Evolutionary conservation across 768 basidiomycete species (phyloP).

Genomic region (Mycena galopus): DNA sequence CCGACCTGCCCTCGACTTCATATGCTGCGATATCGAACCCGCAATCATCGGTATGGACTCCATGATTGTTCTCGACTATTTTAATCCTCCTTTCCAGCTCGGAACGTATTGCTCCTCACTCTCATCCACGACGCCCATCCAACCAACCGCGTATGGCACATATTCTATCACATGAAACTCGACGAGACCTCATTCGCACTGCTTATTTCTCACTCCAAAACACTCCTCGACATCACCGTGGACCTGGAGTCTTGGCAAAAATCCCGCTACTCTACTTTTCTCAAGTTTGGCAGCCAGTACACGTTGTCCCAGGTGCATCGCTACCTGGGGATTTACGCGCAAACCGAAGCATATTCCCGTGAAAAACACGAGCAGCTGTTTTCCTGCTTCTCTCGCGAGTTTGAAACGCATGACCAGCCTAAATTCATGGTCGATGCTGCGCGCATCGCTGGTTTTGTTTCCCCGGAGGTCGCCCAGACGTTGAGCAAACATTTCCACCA

Average conservation of each 20-base stretch:
- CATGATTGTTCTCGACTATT: neutral
- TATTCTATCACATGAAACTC: slow-evolving; percentile 53
- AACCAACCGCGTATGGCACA: slow-evolving; percentile 46
- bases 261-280: slow-evolving; percentile 42
- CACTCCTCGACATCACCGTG: slow-evolving; percentile 43
- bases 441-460: slow-evolving; percentile 24
- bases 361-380: slow-evolving; percentile 31
- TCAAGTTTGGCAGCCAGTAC: slow-evolving; percentile 46
- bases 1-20: slow-evolving; percentile 47
- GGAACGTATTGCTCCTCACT: slow-evolving; percentile 53
- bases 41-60: slow-evolving; percentile 48
- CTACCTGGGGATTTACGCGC: slow-evolving; percentile 46
- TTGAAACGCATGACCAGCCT: slow-evolving; percentile 1
- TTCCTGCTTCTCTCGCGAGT: slow-evolving; percentile 28
- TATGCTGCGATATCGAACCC: slow-evolving; percentile 55
- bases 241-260: slow-evolving; percentile 43
- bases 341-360: slow-evolving; percentile 35
- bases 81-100: slow-evolving; percentile 40
- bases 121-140: slow-evolving; percentile 44
- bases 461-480: neutral
- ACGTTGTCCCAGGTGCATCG: slow-evolving; percentile 49
- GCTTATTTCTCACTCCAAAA: slow-evolving; percentile 45
- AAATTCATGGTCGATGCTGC: neutral
- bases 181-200: slow-evolving; percentile 41
- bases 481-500: slow-evolving; percentile 30